Conservation (phyloP, 495 filamentous ascomycete genomes). For the Aspergillus sclerotiicarbonarius region DNA sequence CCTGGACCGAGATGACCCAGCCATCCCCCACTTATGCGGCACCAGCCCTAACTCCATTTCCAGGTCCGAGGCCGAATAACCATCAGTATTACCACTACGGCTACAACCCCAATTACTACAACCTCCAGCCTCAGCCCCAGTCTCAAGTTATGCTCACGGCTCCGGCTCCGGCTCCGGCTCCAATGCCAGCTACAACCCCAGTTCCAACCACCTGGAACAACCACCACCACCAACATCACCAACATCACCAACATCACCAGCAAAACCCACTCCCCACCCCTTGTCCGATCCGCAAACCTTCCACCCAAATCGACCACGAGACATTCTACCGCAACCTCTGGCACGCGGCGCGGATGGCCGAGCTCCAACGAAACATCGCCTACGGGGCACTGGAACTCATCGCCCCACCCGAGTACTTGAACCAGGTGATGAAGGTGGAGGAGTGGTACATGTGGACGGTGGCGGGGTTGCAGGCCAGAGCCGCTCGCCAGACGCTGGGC, state of each 20-base stretch:
- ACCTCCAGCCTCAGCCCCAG: no score
- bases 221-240: neutral
- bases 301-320: constrained; percentile 10
- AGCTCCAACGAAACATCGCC: constrained; percentile 6
- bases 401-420: neutral
- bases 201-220: neutral
- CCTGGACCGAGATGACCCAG: neutral
- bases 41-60: no score
- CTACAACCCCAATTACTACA: no score
- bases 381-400: constrained; percentile 11
- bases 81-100: no score
- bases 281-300: constrained; percentile 15
- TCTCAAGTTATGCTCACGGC: no score
- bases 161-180: neutral
- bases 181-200: neutral
- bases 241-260: no score
- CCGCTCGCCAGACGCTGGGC: no score
- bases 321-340: constrained; percentile 14
- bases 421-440: constrained; percentile 1
- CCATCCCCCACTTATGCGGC: neutral
- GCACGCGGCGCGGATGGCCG: constrained; percentile 7
- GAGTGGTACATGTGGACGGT: neutral
- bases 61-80: no score
- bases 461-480: neutral
- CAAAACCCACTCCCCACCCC: neutral